Base-by-base conservation (phyloP, 202 grass and related monocot genomes). In the Cymbopogon flexuosus region DNA sequence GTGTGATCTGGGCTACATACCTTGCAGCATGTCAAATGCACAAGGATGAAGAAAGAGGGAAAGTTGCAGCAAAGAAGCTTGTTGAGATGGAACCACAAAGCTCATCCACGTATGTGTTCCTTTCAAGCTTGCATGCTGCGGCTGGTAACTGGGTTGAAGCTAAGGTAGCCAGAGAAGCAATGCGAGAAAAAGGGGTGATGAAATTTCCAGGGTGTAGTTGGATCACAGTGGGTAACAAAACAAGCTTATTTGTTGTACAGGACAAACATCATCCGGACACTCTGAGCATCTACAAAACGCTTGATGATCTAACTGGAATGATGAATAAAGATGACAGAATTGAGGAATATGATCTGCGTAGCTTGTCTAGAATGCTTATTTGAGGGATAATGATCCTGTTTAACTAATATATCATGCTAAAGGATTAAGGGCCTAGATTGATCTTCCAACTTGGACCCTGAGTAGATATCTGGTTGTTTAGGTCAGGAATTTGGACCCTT, bases 1-100 rank as follows among this genome's bases (percentile, higher is more conserved):
- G 83, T 88, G 91, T 93, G 72, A 88, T 93, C 61, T 93, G 88
- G 91, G 83, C 91, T 8, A 84, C 91, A 62, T 88, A 84, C 36
- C 88, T 90, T 86, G 61, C 88, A 42, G 86, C 84, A 33, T 87
- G 88, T 84, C 66, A 47, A 94, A 91, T 82, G 63, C 84, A 94
- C 74, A 85, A 81, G 40, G 80, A 91, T 84, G 88, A 91, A 87
- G 76, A 84, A 52, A 78, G 52, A 16, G 86, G 86, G 22, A 77
- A 94, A 70, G 31, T 86, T 76, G 88, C 91, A 77, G 84, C 86
- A 68, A 79, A 79, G 39, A 80, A 87, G 79, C 86, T 89, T 46
- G 29, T 69, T 37, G 84, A 93, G 70, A 58, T 93, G 59, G 91
- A 89, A 62, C 86, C 91, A 76, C 62, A 81, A 34, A 84, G 41